phyloP scores from a whole-genome alignment of 169 alveolate species.

The Plasmodium billcollinsi region DNA sequence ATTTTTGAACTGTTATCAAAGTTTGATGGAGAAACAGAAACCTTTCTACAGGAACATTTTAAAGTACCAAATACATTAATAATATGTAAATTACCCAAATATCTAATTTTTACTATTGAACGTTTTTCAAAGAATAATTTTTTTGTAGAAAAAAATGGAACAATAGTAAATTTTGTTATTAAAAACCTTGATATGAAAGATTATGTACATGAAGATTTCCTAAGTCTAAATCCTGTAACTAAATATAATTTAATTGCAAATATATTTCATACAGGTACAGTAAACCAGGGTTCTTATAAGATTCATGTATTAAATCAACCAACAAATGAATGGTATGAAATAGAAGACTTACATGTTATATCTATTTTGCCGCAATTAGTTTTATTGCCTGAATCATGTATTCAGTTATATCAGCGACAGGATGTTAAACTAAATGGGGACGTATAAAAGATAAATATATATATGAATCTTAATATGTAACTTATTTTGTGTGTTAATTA shows the following conservation, averaged over 20 bases:
- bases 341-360: constrained; percentile 96
- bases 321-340: constrained; percentile 97
- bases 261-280: constrained; percentile 96
- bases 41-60: constrained; percentile 80
- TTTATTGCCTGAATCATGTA: constrained; percentile 93
- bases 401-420: constrained; percentile 89
- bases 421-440: constrained; percentile 80
- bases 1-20: constrained; percentile 93
- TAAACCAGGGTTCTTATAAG: constrained; percentile 94
- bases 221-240: constrained; percentile 84
- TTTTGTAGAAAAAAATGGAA: constrained; percentile 98
- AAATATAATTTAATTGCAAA: constrained; percentile 94
- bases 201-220: constrained; percentile 88
- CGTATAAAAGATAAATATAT: not conserved
- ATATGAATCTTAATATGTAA: no score
- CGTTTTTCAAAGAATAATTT: constrained; percentile 96
- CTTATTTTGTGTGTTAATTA: no score
- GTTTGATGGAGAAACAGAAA: constrained; percentile 95
- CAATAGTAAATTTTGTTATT: constrained; percentile 98
- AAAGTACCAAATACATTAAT: constrained; percentile 75
- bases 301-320: constrained; percentile 93
- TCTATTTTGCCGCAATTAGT: constrained; percentile 97
- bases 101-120: constrained; percentile 93
- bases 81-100: constrained; percentile 91
- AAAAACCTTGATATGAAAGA: constrained; percentile 92